Percentiles rank a stretch among this genome's conserved stretches.
Evolutionary conservation across 345 rosid genomes (phyloP).

Genomic region (Turritis glabra): DNA sequence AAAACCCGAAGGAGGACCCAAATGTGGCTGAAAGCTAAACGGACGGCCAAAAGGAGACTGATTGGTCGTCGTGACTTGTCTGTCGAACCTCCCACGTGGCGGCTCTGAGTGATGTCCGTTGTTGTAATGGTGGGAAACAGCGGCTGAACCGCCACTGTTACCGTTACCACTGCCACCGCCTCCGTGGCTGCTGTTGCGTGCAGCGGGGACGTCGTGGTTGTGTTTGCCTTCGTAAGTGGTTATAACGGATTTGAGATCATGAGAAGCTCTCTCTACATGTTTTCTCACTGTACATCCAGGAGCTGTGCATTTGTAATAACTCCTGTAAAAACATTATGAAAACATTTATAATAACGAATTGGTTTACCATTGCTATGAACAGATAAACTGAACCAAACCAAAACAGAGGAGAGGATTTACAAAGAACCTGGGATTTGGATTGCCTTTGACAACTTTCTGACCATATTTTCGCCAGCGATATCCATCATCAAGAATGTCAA

Average conservation of each 20-base stretch:
- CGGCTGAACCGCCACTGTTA: constrained; percentile 36
- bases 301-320: constrained; percentile 96
- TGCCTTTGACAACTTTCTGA: constrained; percentile 99
- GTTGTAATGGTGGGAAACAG: constrained; percentile 43
- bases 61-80: constrained; percentile 48
- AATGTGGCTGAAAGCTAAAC: constrained; percentile 60
- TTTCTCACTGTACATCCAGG: constrained; percentile 93
- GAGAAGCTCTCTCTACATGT: constrained; percentile 98
- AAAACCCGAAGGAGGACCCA: constrained; percentile 62
- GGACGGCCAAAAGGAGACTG: constrained; percentile 56
- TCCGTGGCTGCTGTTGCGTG: constrained; percentile 73
- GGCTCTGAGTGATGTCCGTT: constrained; percentile 54
- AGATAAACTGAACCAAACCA: background rate
- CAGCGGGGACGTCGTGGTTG: constrained; percentile 95
- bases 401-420: background rate
- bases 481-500: constrained; percentile 95
- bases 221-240: constrained; percentile 98
- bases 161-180: constrained; percentile 38
- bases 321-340: constrained; percentile 48
- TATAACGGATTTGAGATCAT: constrained; percentile 92
- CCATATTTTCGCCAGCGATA: constrained; percentile 99
- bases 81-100: constrained; percentile 61
- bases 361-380: background rate
- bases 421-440: constrained; percentile 90
- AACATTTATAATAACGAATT: too few relatives aligned